A percentile compares a stretch with the other conserved stretches of the same genome.
Evolutionary conservation across 2,329 filamentous ascomycete genomes (phyloP).

Genomic region (Tolypocladium tropicale): DNA sequence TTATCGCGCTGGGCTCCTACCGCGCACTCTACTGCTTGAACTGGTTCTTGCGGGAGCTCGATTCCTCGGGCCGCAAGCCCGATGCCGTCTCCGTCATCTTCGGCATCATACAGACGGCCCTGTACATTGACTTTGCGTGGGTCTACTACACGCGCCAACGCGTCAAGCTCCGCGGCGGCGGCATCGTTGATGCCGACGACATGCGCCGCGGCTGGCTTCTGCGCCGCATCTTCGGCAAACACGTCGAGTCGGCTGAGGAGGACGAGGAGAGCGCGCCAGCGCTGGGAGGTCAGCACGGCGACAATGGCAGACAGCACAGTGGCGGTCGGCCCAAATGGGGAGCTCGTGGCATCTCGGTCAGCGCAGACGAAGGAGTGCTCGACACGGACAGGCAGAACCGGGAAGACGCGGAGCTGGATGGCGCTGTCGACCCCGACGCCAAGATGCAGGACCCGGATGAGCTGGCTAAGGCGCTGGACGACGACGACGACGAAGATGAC

Average conservation of each 20-base stretch:
- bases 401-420: slow-evolving; percentile 34
- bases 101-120: slow-evolving; percentile 76
- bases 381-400: slow-evolving; percentile 37
- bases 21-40: slow-evolving; percentile 84
- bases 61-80: slow-evolving; percentile 46
- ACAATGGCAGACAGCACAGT: slow-evolving; percentile 13
- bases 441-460: slow-evolving; percentile 59
- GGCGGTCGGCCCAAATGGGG: slow-evolving; percentile 47
- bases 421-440: slow-evolving; percentile 47
- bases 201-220: slow-evolving; percentile 78
- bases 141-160: slow-evolving; percentile 90
- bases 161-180: slow-evolving; percentile 81
- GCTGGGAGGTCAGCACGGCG: slow-evolving; percentile 23
- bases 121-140: slow-evolving; percentile 94
- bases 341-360: slow-evolving; percentile 53
- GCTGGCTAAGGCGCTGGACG: slow-evolving; percentile 47
- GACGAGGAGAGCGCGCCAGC: slow-evolving; percentile 51
- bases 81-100: slow-evolving; percentile 74
- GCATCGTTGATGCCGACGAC: slow-evolving; percentile 84
- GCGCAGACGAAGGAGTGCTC: slow-evolving; percentile 51
- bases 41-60: slow-evolving; percentile 66
- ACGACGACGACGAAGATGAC: slow-evolving; percentile 39
- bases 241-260: slow-evolving; percentile 38
- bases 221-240: slow-evolving; percentile 61
- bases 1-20: slow-evolving; percentile 78